Evolutionary conservation across 176 grass and related monocot genomes (phyloP), one percentile per base, ranked within the genome.

Genomic region (Raddia guianensis): DNA sequence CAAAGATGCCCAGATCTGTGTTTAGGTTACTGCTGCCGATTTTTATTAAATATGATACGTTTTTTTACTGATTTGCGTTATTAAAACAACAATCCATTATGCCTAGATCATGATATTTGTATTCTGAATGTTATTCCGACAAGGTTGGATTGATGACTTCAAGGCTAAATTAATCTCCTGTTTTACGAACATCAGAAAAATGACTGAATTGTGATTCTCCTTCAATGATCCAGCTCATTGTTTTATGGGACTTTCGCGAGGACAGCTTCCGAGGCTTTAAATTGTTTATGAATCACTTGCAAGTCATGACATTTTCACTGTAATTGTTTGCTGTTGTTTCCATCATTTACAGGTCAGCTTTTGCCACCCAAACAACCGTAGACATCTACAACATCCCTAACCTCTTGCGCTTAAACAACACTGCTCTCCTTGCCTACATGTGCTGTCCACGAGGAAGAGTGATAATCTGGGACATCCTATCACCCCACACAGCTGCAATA

Each of bases 291-390:
- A 40, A n/a, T 20, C 35, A 69, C 18, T 43, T 18, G 49, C 18
- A 49, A 9, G 8, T 48, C 7, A 57, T 46, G 37, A 61, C 2
- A 57, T 43, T 66, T 46, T 74, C 44, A 6, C 61, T 47, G 32
- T 67, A 63, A 32, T 32, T 42, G n/a, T 51, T 75, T 8, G 13
- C 48, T 45, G 71, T 18, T 5, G 16, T 53, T 55, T 75, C 2
- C 52, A 63, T 86, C 54, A 20, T 79, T 59, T 84, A 77, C 53
- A 21, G 2, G 74, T 68, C 43, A 80, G 68, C 49, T 80, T 40
- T 47, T 49, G 76, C 49, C 11, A 27, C 74, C 58, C 49, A 58
- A 86, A 33, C 21, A 80, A 40, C 37, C 37, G 37, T 1, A 40
- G 3, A 27, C 21, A 15, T 47, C 34, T 18, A 57, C 8, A 56